Conservation (phyloP, 1,284 basidiomycete genomes). For the Moesziomyces aphidis region DNA sequence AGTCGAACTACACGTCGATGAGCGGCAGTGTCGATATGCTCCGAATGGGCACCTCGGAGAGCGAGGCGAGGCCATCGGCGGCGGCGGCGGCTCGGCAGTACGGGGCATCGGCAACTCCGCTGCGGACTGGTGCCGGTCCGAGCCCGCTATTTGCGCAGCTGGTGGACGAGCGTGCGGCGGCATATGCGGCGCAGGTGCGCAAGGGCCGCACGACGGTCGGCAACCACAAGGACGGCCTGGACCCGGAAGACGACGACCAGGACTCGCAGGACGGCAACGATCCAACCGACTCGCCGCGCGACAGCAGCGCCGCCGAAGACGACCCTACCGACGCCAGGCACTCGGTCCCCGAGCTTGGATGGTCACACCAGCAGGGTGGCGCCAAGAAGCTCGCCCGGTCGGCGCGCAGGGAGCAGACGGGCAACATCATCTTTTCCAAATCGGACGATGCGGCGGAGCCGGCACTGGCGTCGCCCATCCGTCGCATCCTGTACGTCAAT, state of each 20-base stretch:
- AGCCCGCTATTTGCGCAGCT: constrained; percentile 33
- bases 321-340: neutral
- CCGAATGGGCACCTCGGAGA: neutral
- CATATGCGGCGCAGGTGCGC: constrained; percentile 22
- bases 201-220: constrained; percentile 51
- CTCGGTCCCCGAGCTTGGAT: too few species aligned
- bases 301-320: constrained; percentile 24
- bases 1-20: constrained; percentile 31
- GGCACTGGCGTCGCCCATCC: constrained; percentile 41
- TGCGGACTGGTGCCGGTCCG: constrained; percentile 10
- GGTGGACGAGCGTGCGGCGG: constrained; percentile 32
- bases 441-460: constrained; percentile 69
- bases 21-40: constrained; percentile 27
- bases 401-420: constrained; percentile 41
- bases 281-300: constrained; percentile 19
- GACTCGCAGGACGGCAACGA: constrained; percentile 45
- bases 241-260: constrained; percentile 50
- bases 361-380: too few species aligned
- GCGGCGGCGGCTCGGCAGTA: neutral
- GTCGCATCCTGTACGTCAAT: constrained; percentile 90
- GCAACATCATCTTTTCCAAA: constrained; percentile 79
- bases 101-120: constrained; percentile 5
- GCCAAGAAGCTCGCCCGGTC: neutral
- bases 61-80: neutral
- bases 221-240: constrained; percentile 54